These are phyloP conservation scores for Microdochium nivale DNA, from an alignment of 2,329 filamentous ascomycete genomes.

Conservation along the genomic window DNA sequence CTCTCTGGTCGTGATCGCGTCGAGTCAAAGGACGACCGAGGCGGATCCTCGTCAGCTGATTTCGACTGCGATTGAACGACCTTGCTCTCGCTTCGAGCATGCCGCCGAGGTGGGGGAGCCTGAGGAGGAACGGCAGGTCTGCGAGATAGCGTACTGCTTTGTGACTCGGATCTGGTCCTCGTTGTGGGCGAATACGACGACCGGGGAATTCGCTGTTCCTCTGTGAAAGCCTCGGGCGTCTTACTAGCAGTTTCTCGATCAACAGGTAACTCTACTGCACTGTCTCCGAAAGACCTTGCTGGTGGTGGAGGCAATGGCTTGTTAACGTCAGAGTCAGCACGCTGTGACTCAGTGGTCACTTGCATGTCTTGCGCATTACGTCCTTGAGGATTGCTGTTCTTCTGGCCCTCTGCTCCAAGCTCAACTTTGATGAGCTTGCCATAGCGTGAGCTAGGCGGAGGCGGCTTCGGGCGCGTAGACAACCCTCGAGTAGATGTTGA, in stretches of 20 bases:
- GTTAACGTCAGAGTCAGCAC: constrained; percentile 42
- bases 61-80: constrained; percentile 8
- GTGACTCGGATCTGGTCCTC: constrained; percentile 20
- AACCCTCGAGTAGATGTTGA: background rate
- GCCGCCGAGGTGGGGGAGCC: constrained; percentile 42
- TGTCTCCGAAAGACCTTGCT: constrained; percentile 33
- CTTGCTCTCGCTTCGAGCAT: constrained; percentile 15
- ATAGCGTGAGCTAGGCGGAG: constrained; percentile 65
- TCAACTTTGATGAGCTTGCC: constrained; percentile 61
- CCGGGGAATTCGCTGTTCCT: constrained; percentile 23
- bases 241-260: constrained; percentile 46
- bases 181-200: constrained; percentile 27
- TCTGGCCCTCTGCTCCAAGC: constrained; percentile 23
- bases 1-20: constrained; percentile 36
- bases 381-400: constrained; percentile 13
- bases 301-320: constrained; percentile 54
- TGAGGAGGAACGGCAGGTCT: constrained; percentile 32
- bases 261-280: constrained; percentile 41
- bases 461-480: constrained; percentile 42
- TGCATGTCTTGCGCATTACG: background rate
- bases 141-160: constrained; percentile 17
- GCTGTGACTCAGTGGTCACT: constrained; percentile 21
- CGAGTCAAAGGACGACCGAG: constrained; percentile 43
- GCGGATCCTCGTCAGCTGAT: constrained; percentile 25
- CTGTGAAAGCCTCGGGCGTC: constrained; percentile 31